Base-by-base conservation (phyloP, 192 early-diverging fungal species). In the Geosiphon pyriformis region DNA sequence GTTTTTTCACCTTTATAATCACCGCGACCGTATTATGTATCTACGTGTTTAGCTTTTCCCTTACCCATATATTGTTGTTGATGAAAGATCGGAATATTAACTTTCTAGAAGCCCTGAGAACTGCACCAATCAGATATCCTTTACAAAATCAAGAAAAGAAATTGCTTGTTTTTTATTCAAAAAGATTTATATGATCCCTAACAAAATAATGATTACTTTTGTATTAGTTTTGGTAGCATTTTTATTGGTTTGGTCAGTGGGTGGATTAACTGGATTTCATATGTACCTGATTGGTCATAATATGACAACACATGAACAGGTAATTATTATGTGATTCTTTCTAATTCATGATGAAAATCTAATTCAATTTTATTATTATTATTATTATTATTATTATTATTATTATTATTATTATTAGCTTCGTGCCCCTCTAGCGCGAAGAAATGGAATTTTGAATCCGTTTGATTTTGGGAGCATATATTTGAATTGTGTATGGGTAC, bases 291-390 rank as follows among this genome's bases (percentile, higher is more conserved):
- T 84, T 17, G 77, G 78, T 27, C 75, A 79, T 23, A 90, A 90
- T 63, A 68, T 92, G n/a, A 94, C 93, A 8, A 97, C 94, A 0
- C 92, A 95, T 71, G 94, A 97, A 74, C 84, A 93, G 60, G 77
- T 92, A 34, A 11, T 2, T 23, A 35, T 4, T 33, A 49, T 30
- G 35, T 31, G 52, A 31, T 31, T 26, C 52, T 20, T 17, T 23
- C 1, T 25, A 69, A 27, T 27, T 62, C 32, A 22, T 42, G 17
- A 47, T 47, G 57, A 23, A 20, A 12, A 32, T 22, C 30, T 15
- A 12, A 22, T 11, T 69, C 34, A 53, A 7, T 53, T 52, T 20
- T 32, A 32, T 15, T 52, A 18, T 31, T 65, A 32, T 3, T 31
- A 35, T 11, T 11, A 22, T 46, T 31, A 7, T 27, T 11, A 47